Conservation (phyloP, 2,329 filamentous ascomycete genomes). For the Pseudogymnoascus sp. region DNA sequence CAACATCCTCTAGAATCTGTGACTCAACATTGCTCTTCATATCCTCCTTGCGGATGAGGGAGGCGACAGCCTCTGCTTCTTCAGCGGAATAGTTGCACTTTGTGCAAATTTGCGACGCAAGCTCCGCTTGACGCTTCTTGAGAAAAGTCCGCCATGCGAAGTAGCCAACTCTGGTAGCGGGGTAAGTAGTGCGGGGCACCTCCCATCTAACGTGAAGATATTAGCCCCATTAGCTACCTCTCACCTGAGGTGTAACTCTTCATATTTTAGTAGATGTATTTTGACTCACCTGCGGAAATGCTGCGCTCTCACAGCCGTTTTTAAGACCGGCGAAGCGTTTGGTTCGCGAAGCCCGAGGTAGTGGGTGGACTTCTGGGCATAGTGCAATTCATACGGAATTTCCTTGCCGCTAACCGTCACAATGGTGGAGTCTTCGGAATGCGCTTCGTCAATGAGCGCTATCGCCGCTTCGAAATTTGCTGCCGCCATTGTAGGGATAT, state of each 20-base stretch:
- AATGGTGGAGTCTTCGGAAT: constrained; percentile 57
- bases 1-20: constrained; percentile 75
- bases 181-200: constrained; percentile 64
- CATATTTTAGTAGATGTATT: background rate
- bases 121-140: constrained; percentile 61
- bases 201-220: constrained; percentile 52
- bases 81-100: constrained; percentile 30
- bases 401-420: constrained; percentile 35
- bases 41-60: constrained; percentile 72
- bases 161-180: constrained; percentile 68
- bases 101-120: constrained; percentile 47
- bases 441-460: constrained; percentile 63
- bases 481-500: constrained; percentile 14
- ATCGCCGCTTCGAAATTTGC: constrained; percentile 44
- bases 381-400: constrained; percentile 72
- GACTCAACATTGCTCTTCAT: constrained; percentile 57
- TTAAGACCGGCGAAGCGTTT: constrained; percentile 56
- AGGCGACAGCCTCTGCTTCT: constrained; percentile 54
- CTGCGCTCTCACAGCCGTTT: constrained; percentile 72
- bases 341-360: constrained; percentile 59
- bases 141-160: constrained; percentile 70
- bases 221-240: background rate
- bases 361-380: constrained; percentile 68
- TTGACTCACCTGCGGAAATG: constrained; percentile 59
- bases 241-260: background rate